Percentiles rank a stretch among this genome's conserved stretches.
These are phyloP conservation scores for Wickerhamomyces xylosicus DNA, from an alignment of 805 yeast genomes.

Conservation along the genomic window DNA sequence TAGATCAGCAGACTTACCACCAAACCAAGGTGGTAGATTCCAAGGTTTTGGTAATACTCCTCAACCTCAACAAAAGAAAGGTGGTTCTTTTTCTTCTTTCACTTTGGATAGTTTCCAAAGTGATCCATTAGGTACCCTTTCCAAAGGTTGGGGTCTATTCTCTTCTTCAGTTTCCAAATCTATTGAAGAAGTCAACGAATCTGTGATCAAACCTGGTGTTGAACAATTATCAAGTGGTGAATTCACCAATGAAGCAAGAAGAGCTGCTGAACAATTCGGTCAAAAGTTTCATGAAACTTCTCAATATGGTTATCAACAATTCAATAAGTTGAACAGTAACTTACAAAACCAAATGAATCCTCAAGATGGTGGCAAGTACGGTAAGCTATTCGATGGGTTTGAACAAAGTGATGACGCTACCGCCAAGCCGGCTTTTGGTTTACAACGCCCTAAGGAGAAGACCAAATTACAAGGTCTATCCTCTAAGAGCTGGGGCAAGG, in stretches of 20 bases:
- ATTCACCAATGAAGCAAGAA: slow-evolving; percentile 66
- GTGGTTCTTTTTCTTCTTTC: slow-evolving; percentile 42
- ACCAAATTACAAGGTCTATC: slow-evolving; percentile 46
- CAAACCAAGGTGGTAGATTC: slow-evolving; percentile 90
- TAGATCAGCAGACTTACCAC: slow-evolving; percentile 74
- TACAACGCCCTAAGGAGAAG: slow-evolving; percentile 44
- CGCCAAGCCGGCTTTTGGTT: slow-evolving; percentile 63
- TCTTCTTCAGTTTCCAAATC: slow-evolving; percentile 79
- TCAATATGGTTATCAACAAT: slow-evolving; percentile 56
- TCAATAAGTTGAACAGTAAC: slow-evolving; percentile 32
- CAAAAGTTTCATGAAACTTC: slow-evolving; percentile 89
- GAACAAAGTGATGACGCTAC: slow-evolving; percentile 26
- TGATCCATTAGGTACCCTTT: slow-evolving; percentile 86
- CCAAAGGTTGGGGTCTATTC: slow-evolving; percentile 92
- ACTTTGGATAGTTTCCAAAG: slow-evolving; percentile 59
- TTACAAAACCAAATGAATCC: slow-evolving; percentile 20
- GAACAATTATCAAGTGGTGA: slow-evolving; percentile 75
- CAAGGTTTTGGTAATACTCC: slow-evolving; percentile 87
- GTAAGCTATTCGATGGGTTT: slow-evolving; percentile 47
- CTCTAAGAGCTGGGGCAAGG: slow-evolving; percentile 27
- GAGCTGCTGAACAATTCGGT: slow-evolving; percentile 96
- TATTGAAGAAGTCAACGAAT: slow-evolving; percentile 74
- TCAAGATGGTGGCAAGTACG: slow-evolving; percentile 29
- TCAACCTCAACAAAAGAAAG: slow-evolving; percentile 25
- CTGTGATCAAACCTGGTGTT: slow-evolving; percentile 86